Conservation (phyloP, 352 stramenopile species). For the Pythium plurisporium region DNA sequence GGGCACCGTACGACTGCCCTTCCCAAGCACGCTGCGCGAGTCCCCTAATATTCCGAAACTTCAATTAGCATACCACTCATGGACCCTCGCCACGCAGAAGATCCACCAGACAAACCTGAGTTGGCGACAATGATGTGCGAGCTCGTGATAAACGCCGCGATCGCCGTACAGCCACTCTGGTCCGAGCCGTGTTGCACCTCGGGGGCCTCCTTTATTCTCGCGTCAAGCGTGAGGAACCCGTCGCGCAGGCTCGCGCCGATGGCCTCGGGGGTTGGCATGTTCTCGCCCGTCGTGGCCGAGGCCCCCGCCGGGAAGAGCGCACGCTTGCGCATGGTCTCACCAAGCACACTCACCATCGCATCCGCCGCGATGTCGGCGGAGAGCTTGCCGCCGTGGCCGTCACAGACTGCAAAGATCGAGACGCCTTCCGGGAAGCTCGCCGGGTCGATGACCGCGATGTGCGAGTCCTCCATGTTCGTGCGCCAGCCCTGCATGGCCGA, state of each 20-base stretch:
- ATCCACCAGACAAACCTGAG: slow-evolving; percentile 29
- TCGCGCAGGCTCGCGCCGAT: slow-evolving; percentile 58
- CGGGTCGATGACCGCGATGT: slow-evolving; percentile 54
- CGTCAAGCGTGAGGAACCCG: slow-evolving; percentile 64
- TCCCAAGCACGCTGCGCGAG: slow-evolving; percentile 72
- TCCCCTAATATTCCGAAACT: slow-evolving; percentile 40
- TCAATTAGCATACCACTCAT: too few species aligned
- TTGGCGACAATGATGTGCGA: slow-evolving; percentile 80
- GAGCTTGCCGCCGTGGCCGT: slow-evolving; percentile 67
- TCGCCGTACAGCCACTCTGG: slow-evolving; percentile 74
- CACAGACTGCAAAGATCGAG: slow-evolving; percentile 77
- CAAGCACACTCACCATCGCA: slow-evolving; percentile 35
- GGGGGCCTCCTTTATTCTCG: slow-evolving; percentile 46
- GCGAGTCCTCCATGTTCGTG: slow-evolving; percentile 78
- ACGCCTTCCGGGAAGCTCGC: slow-evolving; percentile 35
- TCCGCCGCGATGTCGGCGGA: slow-evolving; percentile 49
- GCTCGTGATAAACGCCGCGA: slow-evolving; percentile 61
- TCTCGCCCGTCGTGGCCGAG: slow-evolving; percentile 20
- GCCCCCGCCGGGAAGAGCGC: slow-evolving; percentile 17
- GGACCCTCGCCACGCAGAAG: too few species aligned
- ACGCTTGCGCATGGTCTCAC: slow-evolving; percentile 28
- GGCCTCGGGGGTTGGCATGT: slow-evolving; percentile 36
- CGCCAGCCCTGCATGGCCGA: slow-evolving; percentile 82
- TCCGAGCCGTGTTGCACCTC: slow-evolving; percentile 49
- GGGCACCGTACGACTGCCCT: slow-evolving; percentile 41